A percentile compares a stretch with the other conserved stretches of the same genome.
These are phyloP conservation scores for Aphanomyces invadans DNA, from an alignment of 352 stramenopile genomes.

Conservation along the genomic window DNA sequence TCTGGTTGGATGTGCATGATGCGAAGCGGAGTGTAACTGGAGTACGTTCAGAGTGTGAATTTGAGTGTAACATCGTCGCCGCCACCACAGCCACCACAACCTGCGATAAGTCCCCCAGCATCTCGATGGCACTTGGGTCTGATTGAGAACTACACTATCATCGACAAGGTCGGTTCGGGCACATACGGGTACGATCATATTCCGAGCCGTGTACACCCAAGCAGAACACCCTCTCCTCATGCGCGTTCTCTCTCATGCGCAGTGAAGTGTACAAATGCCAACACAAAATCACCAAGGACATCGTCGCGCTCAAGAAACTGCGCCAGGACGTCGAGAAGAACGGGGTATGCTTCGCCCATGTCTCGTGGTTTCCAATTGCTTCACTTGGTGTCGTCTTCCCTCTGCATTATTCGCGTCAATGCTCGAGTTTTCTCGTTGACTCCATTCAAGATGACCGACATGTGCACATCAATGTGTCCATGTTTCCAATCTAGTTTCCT, in stretches of 20 bases:
- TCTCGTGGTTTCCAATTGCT: neutral
- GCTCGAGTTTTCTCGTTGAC: conserved; percentile 1
- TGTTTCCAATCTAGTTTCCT: conserved; percentile 71
- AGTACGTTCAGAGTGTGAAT: neutral
- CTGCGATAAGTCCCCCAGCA: neutral
- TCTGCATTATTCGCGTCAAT: no score
- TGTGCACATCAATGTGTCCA: neutral
- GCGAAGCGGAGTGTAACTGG: neutral
- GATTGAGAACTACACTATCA: conserved; percentile 84
- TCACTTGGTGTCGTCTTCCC: no score
- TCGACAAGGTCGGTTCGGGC: conserved; percentile 79
- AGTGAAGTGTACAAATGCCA: conserved; percentile 86
- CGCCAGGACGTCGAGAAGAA: conserved; percentile 82
- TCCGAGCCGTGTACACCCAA: no score
- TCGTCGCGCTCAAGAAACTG: conserved; percentile 81
- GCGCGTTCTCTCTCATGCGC: no score
- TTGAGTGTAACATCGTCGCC: neutral
- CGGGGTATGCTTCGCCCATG: conserved; percentile 41
- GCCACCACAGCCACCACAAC: neutral
- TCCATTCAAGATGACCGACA: neutral
- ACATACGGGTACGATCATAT: conserved; percentile 67
- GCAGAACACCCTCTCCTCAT: no score
- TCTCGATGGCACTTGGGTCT: conserved; percentile 74
- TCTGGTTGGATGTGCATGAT: no score
- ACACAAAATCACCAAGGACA: conserved; percentile 80